phyloP scores from a whole-genome alignment of 768 basidiomycete genomes.

The Pleurotus djamor region DNA sequence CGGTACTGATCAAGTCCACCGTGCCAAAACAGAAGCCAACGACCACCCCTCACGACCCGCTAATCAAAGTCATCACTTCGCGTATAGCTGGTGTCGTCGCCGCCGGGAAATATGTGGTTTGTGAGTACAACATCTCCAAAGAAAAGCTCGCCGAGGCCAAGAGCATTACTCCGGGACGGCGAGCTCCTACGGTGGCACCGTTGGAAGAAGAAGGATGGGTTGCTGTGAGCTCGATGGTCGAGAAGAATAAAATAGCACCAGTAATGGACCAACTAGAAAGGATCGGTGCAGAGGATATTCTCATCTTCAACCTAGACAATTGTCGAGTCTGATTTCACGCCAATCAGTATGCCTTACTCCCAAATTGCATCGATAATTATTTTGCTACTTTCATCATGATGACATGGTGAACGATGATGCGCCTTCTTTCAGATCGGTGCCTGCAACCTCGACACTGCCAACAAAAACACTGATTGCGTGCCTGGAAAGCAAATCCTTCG shows the following conservation, averaged over 20 bases:
- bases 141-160: constrained; percentile 59
- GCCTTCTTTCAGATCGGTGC: no score
- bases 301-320: constrained; percentile 89
- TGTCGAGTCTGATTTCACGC: constrained; percentile 71
- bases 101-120: constrained; percentile 81
- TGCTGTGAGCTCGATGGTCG: constrained; percentile 90
- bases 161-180: constrained; percentile 80
- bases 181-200: constrained; percentile 85
- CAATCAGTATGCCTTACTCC: background rate
- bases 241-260: constrained; percentile 73
- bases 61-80: constrained; percentile 78
- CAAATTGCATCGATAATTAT: background rate
- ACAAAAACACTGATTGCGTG: no score
- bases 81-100: constrained; percentile 94
- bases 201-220: constrained; percentile 88
- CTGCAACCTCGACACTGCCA: no score
- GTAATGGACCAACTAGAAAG: constrained; percentile 87
- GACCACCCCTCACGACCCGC: constrained; percentile 26
- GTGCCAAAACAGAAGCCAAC: constrained; percentile 61
- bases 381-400: background rate
- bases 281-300: constrained; percentile 87
- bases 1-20: constrained; percentile 87
- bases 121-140: constrained; percentile 89
- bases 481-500: no score
- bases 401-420: background rate